Conservation (phyloP, 176 grass and related monocot genomes). For the Paspalum notatum region DNA sequence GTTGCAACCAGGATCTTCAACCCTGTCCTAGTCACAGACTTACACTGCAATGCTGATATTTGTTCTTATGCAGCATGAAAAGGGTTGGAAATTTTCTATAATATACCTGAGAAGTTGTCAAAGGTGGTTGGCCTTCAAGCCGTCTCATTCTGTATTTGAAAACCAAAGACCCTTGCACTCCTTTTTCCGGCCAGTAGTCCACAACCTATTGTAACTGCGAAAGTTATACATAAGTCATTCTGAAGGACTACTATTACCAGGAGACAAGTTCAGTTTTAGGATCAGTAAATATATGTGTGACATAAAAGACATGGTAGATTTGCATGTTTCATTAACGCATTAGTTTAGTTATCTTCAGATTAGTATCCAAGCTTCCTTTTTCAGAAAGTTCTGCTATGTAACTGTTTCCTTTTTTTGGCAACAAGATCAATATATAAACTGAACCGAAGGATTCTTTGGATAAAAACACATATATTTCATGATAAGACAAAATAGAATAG, state of each 20-base stretch:
- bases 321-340: not conserved
- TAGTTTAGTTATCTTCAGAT: conserved; percentile 18
- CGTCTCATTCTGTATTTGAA: conserved; percentile 71
- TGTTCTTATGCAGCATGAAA: not conserved
- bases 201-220: conserved; percentile 54
- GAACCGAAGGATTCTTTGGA: conserved; percentile 22
- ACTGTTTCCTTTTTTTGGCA: not conserved
- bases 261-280: not conserved
- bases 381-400: not conserved
- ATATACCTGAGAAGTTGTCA: conserved; percentile 70
- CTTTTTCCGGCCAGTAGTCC: conserved; percentile 53
- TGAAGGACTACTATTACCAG: conserved; percentile 8
- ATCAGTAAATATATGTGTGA: conserved; percentile 7
- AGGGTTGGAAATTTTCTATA: not conserved
- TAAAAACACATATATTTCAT: conserved; percentile 8
- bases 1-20: conserved; percentile 9
- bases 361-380: not conserved
- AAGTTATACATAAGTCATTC: conserved; percentile 32
- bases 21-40: not conserved
- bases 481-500: conserved; percentile 13
- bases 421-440: not conserved
- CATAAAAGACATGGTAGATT: conserved; percentile 8
- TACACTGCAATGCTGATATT: not conserved
- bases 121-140: conserved; percentile 64
- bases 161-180: conserved; percentile 48